Evolutionary conservation across 2,329 filamentous ascomycete species (phyloP).

Genomic region (Xylaria polymorpha): DNA sequence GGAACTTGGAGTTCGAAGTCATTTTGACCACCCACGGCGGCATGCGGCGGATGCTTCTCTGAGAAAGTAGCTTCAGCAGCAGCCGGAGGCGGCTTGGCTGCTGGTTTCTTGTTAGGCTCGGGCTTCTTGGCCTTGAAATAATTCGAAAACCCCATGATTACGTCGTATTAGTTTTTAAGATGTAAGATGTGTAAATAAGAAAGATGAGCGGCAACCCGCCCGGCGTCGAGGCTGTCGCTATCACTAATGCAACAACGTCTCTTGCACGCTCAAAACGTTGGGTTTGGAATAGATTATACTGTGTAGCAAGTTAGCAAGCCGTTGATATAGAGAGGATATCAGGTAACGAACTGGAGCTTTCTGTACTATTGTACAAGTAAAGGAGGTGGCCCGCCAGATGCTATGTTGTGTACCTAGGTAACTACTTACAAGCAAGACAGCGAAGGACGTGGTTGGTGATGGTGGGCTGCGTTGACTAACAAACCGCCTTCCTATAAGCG

Average conservation of each 20-base stretch:
- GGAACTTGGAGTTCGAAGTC: slow-evolving; percentile 64
- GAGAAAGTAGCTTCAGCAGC: slow-evolving; percentile 46
- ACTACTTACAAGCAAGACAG: slow-evolving; percentile 23
- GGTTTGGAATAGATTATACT: slow-evolving; percentile 3
- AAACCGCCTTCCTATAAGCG: slow-evolving; percentile 25
- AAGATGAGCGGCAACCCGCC: slow-evolving; percentile 30
- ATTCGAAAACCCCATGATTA: slow-evolving; percentile 67
- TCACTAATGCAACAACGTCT: slow-evolving; percentile 3
- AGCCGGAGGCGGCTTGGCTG: slow-evolving; percentile 40
- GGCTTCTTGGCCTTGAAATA: slow-evolving; percentile 71
- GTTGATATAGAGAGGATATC: background rate
- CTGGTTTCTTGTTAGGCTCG: slow-evolving; percentile 45
- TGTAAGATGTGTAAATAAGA: slow-evolving; percentile 10
- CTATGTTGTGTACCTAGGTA: background rate
- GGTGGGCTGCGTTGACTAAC: slow-evolving; percentile 12
- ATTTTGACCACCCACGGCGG: slow-evolving; percentile 48
- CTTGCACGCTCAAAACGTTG: background rate
- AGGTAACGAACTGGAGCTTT: background rate
- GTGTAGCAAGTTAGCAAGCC: background rate
- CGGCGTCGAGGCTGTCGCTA: slow-evolving; percentile 13
- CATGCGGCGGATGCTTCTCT: slow-evolving; percentile 53
- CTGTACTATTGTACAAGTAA: background rate
- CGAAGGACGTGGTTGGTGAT: slow-evolving; percentile 18
- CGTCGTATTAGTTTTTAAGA: slow-evolving; percentile 18
- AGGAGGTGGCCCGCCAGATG: background rate